These are phyloP conservation scores for Sambucus nigra DNA, from an alignment of 129 eudicot species.

Conservation along the genomic window DNA sequence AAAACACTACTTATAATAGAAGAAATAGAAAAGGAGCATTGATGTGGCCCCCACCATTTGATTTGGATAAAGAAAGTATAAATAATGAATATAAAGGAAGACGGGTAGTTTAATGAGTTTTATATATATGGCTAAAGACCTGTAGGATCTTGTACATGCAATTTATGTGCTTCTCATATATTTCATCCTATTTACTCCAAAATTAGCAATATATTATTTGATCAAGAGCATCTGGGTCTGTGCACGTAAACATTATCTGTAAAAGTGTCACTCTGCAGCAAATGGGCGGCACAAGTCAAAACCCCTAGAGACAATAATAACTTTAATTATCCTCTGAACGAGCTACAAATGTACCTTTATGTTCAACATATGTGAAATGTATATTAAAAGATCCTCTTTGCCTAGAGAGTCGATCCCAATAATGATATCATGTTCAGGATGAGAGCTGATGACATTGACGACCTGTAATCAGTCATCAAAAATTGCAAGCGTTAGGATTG, in stretches of 20 bases:
- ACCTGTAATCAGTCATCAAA: slow-evolving; percentile 37
- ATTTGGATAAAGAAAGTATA: too few relatives aligned
- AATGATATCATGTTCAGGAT: slow-evolving; percentile 74
- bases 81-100: too few relatives aligned
- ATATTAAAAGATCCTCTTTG: slow-evolving; percentile 78
- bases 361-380: slow-evolving; percentile 54
- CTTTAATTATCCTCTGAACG: neutral
- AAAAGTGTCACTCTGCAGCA: slow-evolving; percentile 1
- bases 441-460: slow-evolving; percentile 51
- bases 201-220: too few relatives aligned
- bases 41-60: too few relatives aligned
- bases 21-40: too few relatives aligned
- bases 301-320: neutral
- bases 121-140: too few relatives aligned
- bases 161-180: neutral
- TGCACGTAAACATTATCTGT: too few relatives aligned
- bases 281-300: neutral
- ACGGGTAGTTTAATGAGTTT: too few relatives aligned
- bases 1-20: too few relatives aligned
- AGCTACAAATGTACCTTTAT: slow-evolving; percentile 42
- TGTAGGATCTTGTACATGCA: neutral
- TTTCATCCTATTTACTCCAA: neutral
- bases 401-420: slow-evolving; percentile 86
- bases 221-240: neutral
- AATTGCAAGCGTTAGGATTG: slow-evolving; percentile 6